Conservation (phyloP, 116 monocot species). For the Thalassia testudinum region DNA sequence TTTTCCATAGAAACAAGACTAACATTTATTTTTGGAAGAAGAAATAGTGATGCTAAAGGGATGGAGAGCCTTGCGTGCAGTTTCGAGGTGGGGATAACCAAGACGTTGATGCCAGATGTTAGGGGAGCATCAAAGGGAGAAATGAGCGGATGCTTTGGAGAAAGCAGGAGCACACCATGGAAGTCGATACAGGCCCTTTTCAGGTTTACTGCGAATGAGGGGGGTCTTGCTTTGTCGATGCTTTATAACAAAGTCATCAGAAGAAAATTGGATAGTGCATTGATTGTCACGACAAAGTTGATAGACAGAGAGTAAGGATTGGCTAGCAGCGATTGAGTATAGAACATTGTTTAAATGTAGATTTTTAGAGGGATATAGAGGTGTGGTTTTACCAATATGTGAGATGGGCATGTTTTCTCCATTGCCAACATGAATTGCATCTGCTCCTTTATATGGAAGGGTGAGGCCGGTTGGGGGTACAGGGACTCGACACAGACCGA, state of each 20-base stretch:
- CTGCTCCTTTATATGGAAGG: background rate
- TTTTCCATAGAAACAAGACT: background rate
- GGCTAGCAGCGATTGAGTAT: background rate
- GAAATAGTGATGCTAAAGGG: background rate
- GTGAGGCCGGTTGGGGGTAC: too few species aligned
- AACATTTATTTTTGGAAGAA: background rate
- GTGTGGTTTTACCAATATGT: background rate
- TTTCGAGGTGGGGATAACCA: background rate
- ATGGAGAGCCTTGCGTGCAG: background rate
- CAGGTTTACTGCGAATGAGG: too few species aligned
- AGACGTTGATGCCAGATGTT: background rate
- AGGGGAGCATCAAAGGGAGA: background rate
- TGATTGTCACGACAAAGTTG: background rate
- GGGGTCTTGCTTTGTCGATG: too few species aligned
- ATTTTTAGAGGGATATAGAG: background rate
- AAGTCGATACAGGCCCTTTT: too few species aligned
- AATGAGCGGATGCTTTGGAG: background rate
- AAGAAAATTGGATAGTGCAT: background rate
- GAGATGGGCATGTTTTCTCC: background rate
- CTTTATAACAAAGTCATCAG: background rate
- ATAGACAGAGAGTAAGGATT: background rate
- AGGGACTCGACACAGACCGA: too few species aligned
- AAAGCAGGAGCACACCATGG: background rate
- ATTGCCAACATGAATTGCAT: background rate
- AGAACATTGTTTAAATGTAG: background rate